Evolutionary conservation across 208 protist species (phyloP).

Genomic region (Crithidia mellificae): DNA sequence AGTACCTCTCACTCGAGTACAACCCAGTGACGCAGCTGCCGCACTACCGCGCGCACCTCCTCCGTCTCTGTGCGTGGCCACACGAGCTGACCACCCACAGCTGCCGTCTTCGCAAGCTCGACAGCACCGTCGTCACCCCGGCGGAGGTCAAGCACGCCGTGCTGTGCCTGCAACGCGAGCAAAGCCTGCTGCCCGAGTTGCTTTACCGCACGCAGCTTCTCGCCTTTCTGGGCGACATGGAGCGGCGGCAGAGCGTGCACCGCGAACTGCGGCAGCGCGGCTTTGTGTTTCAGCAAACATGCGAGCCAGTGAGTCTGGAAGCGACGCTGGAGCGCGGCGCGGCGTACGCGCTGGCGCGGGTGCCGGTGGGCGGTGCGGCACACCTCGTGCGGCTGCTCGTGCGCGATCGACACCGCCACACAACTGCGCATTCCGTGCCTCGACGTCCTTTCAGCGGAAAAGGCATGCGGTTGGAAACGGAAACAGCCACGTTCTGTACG

Average conservation of each 20-base stretch:
- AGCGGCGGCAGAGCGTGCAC: constrained; percentile 51
- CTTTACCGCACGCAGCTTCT: constrained; percentile 62
- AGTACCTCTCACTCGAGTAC: constrained; percentile 81
- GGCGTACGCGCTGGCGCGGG: constrained; percentile 34
- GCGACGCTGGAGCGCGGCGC: constrained; percentile 50
- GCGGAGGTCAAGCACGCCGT: constrained; percentile 48
- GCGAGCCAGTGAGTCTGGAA: constrained; percentile 26
- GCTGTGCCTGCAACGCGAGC: constrained; percentile 64
- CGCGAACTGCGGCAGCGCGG: constrained; percentile 58
- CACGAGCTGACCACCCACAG: constrained; percentile 42
- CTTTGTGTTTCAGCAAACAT: constrained; percentile 40
- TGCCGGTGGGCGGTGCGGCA: constrained; percentile 43
- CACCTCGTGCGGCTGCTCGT: constrained; percentile 58
- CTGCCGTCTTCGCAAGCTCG: constrained; percentile 77
- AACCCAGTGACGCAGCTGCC: constrained; percentile 78
- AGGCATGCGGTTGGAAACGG: too few species aligned
- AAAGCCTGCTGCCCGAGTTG: constrained; percentile 60
- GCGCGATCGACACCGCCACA: constrained; percentile 35
- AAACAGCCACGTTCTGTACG: background rate
- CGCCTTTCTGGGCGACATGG: constrained; percentile 53
- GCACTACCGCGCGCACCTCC: constrained; percentile 80
- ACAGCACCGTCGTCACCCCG: constrained; percentile 42
- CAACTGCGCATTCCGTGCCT: background rate
- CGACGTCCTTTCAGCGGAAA: background rate
- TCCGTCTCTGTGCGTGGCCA: constrained; percentile 81